Evolutionary conservation across 2,329 filamentous ascomycete species (phyloP), one percentile per base, ranked within the genome.

Genomic region (Colletotrichum sp.): DNA sequence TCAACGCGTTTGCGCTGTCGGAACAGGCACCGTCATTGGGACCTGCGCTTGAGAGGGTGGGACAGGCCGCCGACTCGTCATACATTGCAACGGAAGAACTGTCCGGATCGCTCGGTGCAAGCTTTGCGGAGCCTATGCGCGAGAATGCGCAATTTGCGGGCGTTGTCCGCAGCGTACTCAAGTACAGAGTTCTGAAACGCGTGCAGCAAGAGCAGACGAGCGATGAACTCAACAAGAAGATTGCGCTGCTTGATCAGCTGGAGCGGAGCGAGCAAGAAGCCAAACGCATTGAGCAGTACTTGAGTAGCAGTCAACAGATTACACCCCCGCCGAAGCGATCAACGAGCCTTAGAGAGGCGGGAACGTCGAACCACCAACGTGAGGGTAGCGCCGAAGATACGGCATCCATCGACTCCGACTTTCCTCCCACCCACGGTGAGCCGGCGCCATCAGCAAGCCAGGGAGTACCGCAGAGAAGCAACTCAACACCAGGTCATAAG

Each of bases 191-290:
- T 4, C 87, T 98, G 77, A 99, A 99, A 87, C 92, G 97, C 63
- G 95, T 99, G 69, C 97, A 99, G 83, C 96, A 99, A 84, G 97
- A 99, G 82, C 96, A 99, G 93, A 99, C 97, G 2, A 93, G 94
- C 60, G 97, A 99, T 75, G 96, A 99, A 81, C 89, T 99, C 13
- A 91, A 93, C 71, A 98, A 96, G 89, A 99, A 99, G 87, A 92
- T 91, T 80, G 88, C 90, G 4, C 89, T 97, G 15, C 89, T 99
- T 16, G 95, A 98, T 60, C 94, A 96, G 64, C 88, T 99, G n/a
- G 97, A 99, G 86, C 92, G 93, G 75, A 99, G 96, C 82, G 97
- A 99, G 85, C 91, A 94, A 8, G 97, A 99, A 86, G 96, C 97
- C 1, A 95, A 95, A 82, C 93, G 98, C 63, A 97, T 99, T 76